Percentiles rank a stretch among this genome's conserved stretches.
These are phyloP conservation scores for Porcisia hertigi DNA, from an alignment of 208 protist genomes.

Conservation along the genomic window DNA sequence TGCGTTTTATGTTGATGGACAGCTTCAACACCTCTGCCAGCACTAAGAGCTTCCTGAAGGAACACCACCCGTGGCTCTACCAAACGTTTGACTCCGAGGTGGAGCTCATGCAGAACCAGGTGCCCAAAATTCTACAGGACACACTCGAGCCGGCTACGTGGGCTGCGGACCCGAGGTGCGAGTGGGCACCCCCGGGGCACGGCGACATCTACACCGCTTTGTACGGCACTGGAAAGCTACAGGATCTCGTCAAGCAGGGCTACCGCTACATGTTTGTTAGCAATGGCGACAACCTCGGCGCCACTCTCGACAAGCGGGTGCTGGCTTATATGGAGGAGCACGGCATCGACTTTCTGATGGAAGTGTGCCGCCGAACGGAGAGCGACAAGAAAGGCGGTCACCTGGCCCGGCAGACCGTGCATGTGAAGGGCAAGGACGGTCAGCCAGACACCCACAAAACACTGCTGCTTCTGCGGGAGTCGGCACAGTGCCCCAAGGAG, in stretches of 20 bases:
- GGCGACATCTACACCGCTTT: conserved; percentile 98
- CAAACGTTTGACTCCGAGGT: conserved; percentile 63
- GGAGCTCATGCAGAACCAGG: conserved; percentile 85
- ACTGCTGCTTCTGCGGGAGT: conserved; percentile 87
- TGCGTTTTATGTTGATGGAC: conserved; percentile 99
- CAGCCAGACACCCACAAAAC: conserved; percentile 21
- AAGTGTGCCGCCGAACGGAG: conserved; percentile 88
- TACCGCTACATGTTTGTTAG: conserved; percentile 98
- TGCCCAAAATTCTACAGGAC: conserved; percentile 78
- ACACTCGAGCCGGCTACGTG: conserved; percentile 66
- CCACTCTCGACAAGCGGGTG: conserved; percentile 84
- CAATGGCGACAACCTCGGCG: conserved; percentile 99
- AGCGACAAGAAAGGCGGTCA: conserved; percentile 94
- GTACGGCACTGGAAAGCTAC: conserved; percentile 88
- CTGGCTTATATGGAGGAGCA: conserved; percentile 84
- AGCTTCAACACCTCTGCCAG: conserved; percentile 97
- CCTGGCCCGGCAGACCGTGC: conserved; percentile 49
- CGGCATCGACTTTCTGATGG: conserved; percentile 90
- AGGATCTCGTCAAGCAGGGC: conserved; percentile 81
- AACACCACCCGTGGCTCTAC: conserved; percentile 51
- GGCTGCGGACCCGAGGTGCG: conserved; percentile 42
- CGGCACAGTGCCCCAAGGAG: conserved; percentile 84
- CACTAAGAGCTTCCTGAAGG: conserved; percentile 75
- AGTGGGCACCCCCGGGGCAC: conserved; percentile 99
- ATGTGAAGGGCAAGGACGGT: conserved; percentile 12